Conservation (phyloP, 2,329 filamentous ascomycete species). For the Claviceps cyperi region DNA sequence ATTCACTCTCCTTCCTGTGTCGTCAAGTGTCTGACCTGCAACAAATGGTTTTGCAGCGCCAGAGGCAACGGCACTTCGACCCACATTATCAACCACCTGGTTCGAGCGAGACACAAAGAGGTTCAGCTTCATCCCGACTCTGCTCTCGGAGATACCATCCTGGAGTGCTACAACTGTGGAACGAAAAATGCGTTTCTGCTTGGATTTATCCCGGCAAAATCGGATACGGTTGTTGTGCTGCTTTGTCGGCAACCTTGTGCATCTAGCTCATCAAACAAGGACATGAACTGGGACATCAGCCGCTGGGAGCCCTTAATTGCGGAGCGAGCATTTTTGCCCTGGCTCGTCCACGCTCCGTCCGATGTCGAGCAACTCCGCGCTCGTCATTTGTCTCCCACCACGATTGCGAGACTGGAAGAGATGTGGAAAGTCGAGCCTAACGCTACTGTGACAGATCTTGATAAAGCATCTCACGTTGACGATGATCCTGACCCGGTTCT, state of each 20-base stretch:
- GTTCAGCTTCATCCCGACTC: slow-evolving; percentile 92
- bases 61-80: slow-evolving; percentile 93
- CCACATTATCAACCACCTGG: slow-evolving; percentile 96
- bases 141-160: slow-evolving; percentile 82
- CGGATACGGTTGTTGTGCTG: slow-evolving; percentile 92
- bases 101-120: slow-evolving; percentile 95
- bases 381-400: slow-evolving; percentile 79
- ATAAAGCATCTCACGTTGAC: slow-evolving; percentile 82
- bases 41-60: slow-evolving; percentile 98
- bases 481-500: slow-evolving; percentile 90
- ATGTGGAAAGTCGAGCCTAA: slow-evolving; percentile 94
- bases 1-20: slow-evolving; percentile 93
- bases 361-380: slow-evolving; percentile 94
- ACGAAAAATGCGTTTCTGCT: slow-evolving; percentile 98
- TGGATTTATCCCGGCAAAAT: slow-evolving; percentile 96
- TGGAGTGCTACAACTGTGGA: slow-evolving; percentile 98
- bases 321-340: slow-evolving; percentile 84
- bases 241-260: slow-evolving; percentile 94
- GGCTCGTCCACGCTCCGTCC: slow-evolving; percentile 79
- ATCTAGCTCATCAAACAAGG: slow-evolving; percentile 86
- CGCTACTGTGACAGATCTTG: slow-evolving; percentile 79
- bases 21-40: slow-evolving; percentile 89
- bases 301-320: slow-evolving; percentile 96
- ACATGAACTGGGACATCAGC: slow-evolving; percentile 99
- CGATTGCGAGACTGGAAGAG: slow-evolving; percentile 92